Evolutionary conservation across 2,329 filamentous ascomycete genomes (phyloP), one percentile per base, ranked within the genome.

Genomic region (Fusarium tjaetaba): DNA sequence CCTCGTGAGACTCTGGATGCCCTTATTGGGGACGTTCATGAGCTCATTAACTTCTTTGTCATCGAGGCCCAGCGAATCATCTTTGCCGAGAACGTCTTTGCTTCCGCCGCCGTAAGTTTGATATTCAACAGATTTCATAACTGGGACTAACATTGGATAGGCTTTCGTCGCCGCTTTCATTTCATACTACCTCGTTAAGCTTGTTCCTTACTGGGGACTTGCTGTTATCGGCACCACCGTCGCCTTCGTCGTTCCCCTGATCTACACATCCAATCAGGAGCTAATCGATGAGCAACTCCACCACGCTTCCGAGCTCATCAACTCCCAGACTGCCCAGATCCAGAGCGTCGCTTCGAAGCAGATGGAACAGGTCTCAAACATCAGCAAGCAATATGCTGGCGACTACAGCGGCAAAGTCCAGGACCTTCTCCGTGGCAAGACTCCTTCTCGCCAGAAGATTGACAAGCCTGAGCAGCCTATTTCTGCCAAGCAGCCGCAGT

Each of bases 31-130:
- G 91, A 93, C 73, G 84, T 90, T 45, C 88, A 92, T 78, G 91
- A 93, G 82, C 86, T 93, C 68, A 81, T 91, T 83, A 93, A 93
- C 86, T 93, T 93, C 82, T 90, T 93, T 76, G 86, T 92, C 70
- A 92, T 93, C 65, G 91, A 93, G 84, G 85, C 87, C 57, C 91
- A 93, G 85, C 88, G 91, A 70, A 88, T 93, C 74, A 79, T 93
- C 64, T 93, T 90, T 74, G 91, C 87, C 48, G 91, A 93, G 86
- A 93, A 92, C 76, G 81, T 93, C 65, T 82, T 84, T 71, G 87
- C 85, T 63, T 92, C 91, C 28, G 82, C 84, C 77, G 86, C 85
- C 75, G 91, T 92, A 86, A 82, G 90, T 85, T 36, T 43, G 26
- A 28, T 42, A 38, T 28, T 46, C 71, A 76, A 68, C 73, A 65